phyloP scores from a whole-genome alignment of 2,329 filamentous ascomycete species.

The Pseudocercospora cruenta region DNA sequence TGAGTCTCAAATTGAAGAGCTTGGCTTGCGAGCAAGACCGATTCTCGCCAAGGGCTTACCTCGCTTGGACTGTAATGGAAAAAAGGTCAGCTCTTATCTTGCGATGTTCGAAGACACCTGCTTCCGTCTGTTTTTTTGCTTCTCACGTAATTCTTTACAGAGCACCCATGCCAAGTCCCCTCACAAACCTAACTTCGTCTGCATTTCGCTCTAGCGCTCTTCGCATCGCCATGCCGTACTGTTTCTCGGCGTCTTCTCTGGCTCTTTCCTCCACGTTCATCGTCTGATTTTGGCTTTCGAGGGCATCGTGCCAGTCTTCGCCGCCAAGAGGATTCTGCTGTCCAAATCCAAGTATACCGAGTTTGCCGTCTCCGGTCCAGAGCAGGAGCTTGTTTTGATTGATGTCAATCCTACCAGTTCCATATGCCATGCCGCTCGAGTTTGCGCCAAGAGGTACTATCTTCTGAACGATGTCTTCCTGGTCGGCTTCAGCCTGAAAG shows the following conservation, averaged over 20 bases:
- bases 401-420: constrained; percentile 30
- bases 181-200: constrained; percentile 75
- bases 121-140: background rate
- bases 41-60: background rate
- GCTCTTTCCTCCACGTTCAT: constrained; percentile 50
- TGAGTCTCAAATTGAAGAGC: too few species aligned
- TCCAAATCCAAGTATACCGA: constrained; percentile 68
- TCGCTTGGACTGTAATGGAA: background rate
- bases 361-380: constrained; percentile 80
- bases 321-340: constrained; percentile 39
- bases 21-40: background rate
- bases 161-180: constrained; percentile 60
- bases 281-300: constrained; percentile 43
- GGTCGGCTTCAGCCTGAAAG: constrained; percentile 31
- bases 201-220: constrained; percentile 75
- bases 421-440: background rate
- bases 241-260: constrained; percentile 59
- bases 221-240: constrained; percentile 73
- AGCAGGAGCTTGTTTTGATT: constrained; percentile 70
- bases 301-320: constrained; percentile 39
- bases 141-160: background rate
- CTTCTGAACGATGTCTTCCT: constrained; percentile 78
- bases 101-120: background rate
- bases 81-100: background rate
- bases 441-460: constrained; percentile 60